A percentile compares a stretch with the other conserved stretches of the same genome.
phyloP scores from a whole-genome alignment of 345 rosid species.

The Eucalyptus pumila region DNA sequence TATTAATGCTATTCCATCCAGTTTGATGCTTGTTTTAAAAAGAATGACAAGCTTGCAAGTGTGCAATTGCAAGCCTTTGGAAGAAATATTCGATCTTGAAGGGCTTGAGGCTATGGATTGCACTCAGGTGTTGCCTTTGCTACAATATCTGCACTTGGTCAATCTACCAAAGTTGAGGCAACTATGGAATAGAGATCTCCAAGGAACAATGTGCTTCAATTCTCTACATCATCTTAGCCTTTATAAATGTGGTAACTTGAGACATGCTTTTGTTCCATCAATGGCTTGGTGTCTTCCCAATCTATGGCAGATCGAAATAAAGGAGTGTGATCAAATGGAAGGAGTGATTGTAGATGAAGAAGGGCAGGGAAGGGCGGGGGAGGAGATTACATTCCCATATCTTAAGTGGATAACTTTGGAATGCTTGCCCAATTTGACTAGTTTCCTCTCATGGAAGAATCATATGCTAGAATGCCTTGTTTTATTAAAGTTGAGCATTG shows the following conservation, averaged over 20 bases:
- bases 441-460: background rate
- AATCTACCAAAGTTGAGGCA: too few relatives aligned
- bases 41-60: background rate
- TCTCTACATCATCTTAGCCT: too few relatives aligned
- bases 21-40: background rate
- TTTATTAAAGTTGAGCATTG: background rate
- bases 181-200: too few relatives aligned
- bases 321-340: too few relatives aligned
- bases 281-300: too few relatives aligned
- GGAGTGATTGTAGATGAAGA: background rate
- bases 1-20: background rate
- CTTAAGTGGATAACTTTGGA: fast-evolving
- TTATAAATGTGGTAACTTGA: too few relatives aligned
- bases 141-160: too few relatives aligned
- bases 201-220: too few relatives aligned
- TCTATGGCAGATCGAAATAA: too few relatives aligned
- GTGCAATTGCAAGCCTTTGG: background rate
- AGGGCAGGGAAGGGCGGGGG: too few relatives aligned
- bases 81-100: background rate
- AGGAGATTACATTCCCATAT: background rate
- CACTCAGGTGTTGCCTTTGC: too few relatives aligned
- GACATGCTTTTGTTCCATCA: too few relatives aligned
- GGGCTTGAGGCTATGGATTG: background rate
- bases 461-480: background rate
- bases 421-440: background rate